Percentiles rank a stretch among this genome's conserved stretches.
These are phyloP conservation scores for Nemania sp. DNA, from an alignment of 2,329 filamentous ascomycete genomes.

Conservation along the genomic window DNA sequence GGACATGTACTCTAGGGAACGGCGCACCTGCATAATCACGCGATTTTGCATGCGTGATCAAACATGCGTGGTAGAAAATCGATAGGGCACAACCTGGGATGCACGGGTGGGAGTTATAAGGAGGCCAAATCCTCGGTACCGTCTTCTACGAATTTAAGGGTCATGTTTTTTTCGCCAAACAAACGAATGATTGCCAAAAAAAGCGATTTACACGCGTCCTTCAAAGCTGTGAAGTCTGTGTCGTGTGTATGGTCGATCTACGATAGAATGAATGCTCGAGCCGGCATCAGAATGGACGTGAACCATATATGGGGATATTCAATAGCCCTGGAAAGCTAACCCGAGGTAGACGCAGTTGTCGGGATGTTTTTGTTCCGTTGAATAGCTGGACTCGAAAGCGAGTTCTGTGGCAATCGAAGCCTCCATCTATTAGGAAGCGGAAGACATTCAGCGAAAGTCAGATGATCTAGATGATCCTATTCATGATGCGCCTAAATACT, in stretches of 20 bases:
- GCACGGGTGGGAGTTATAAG: conserved; percentile 55
- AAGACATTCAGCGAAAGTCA: neutral
- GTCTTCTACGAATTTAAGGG: conserved; percentile 53
- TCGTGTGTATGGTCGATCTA: conserved; percentile 27
- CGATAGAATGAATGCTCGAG: conserved; percentile 34
- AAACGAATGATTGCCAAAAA: conserved; percentile 43
- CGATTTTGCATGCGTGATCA: conserved; percentile 61
- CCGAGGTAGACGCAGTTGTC: conserved; percentile 1
- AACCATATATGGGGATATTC: conserved; percentile 13
- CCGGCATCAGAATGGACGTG: conserved; percentile 16
- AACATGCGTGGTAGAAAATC: conserved; percentile 59
- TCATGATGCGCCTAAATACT: neutral
- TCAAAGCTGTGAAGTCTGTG: conserved; percentile 32
- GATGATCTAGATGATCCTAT: neutral
- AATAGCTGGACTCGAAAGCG: neutral
- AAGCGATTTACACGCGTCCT: conserved; percentile 26
- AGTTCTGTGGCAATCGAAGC: neutral
- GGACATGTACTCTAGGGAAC: conserved; percentile 54
- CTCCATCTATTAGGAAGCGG: neutral
- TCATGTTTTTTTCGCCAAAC: conserved; percentile 52
- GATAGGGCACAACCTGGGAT: conserved; percentile 60
- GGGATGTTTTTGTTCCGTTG: conserved; percentile 1
- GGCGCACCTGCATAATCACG: conserved; percentile 59
- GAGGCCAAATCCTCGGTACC: conserved; percentile 54
- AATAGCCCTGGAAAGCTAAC: conserved; percentile 20